Evolutionary conservation across 2,329 filamentous ascomycete genomes (phyloP).

Genomic region (Stachybotrys elegans): DNA sequence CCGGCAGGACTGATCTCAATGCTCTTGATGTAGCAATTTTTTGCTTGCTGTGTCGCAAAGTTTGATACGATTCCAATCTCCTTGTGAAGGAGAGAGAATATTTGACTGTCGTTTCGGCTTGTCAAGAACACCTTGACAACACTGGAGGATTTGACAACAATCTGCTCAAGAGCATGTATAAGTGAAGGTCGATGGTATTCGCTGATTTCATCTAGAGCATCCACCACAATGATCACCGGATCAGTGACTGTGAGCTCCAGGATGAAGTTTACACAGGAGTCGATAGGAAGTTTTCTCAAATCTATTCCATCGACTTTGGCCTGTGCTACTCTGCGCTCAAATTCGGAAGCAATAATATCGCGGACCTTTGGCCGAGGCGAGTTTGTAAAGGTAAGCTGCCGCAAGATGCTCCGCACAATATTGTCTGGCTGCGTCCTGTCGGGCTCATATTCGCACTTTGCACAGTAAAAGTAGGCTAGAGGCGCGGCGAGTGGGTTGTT

Average conservation of each 20-base stretch:
- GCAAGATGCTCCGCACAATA: neutral
- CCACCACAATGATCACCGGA: neutral
- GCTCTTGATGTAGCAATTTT: neutral
- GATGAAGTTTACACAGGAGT: neutral
- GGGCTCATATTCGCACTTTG: neutral
- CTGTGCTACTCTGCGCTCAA: neutral
- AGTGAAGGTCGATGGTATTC: neutral
- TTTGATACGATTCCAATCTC: neutral
- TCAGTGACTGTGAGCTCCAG: neutral
- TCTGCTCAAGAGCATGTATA: neutral
- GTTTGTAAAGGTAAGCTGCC: neutral
- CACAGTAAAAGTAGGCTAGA: neutral
- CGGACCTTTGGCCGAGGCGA: neutral
- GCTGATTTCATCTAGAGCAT: neutral
- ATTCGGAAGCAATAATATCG: neutral
- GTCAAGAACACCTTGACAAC: neutral
- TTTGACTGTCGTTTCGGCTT: neutral
- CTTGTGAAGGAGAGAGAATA: neutral
- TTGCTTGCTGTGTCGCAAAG: neutral
- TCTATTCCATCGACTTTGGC: neutral
- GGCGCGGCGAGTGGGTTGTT: neutral
- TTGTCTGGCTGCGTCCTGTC: neutral
- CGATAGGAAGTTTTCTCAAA: neutral
- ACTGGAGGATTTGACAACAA: neutral
- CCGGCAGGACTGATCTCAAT: neutral